phyloP scores from a whole-genome alignment of 2,329 filamentous ascomycete genomes.

The Botryotinia narcissicola region DNA sequence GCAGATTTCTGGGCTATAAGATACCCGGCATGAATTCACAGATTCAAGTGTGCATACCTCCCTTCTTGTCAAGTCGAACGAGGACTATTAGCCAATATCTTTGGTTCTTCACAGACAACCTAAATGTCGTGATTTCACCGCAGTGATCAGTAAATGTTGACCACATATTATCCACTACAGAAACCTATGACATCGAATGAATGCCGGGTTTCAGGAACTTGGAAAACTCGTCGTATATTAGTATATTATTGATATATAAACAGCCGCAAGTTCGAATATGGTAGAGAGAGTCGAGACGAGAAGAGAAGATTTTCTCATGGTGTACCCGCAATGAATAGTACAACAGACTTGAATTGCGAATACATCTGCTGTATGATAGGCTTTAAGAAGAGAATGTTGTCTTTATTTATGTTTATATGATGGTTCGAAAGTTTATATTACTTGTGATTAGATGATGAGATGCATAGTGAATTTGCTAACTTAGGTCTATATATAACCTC shows the following conservation, averaged over 20 bases:
- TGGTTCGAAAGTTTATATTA: not conserved
- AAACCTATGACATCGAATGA: not conserved
- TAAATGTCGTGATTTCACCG: not conserved
- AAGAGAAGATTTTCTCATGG: no score
- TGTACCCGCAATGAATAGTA: not conserved
- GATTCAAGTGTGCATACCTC: not conserved
- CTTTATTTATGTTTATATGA: not conserved
- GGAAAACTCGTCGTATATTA: not conserved
- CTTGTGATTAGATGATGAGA: no score
- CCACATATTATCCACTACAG: not conserved
- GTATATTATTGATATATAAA: not conserved
- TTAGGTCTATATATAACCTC: not conserved
- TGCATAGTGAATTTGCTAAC: not conserved
- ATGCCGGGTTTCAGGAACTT: not conserved
- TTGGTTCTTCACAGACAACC: not conserved
- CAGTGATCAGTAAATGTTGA: not conserved
- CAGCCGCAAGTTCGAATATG: not conserved
- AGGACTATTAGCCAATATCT: no score
- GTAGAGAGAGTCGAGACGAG: not conserved
- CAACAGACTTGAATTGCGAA: not conserved
- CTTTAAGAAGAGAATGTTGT: not conserved
- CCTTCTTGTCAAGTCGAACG: not conserved
- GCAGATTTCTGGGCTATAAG: not conserved
- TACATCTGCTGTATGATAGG: not conserved
- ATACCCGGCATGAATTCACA: accelerated